phyloP scores from a whole-genome alignment of 2,329 filamentous ascomycete species.

The Paecilomyces dactylethromorphus region DNA sequence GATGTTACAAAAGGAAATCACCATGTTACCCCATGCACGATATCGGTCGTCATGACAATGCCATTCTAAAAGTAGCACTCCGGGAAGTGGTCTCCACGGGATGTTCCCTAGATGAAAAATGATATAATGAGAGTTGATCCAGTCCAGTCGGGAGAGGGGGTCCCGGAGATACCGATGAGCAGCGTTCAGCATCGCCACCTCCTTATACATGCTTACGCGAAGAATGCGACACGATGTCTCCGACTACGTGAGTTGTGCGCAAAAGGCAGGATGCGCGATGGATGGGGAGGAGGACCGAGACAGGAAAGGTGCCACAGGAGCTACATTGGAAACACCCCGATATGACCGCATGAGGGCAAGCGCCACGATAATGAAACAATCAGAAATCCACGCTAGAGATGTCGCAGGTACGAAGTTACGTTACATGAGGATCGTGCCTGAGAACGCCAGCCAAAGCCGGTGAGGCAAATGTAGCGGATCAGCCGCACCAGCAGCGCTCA shows the following conservation, averaged over 20 bases:
- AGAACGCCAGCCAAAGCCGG: neutral
- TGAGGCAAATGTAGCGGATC: neutral
- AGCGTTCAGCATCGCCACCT: constrained; percentile 4
- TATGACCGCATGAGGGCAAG: neutral
- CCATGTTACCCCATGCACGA: neutral
- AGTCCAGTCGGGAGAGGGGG: neutral
- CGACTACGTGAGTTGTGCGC: constrained; percentile 3
- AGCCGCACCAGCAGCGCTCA: neutral
- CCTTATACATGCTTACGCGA: constrained; percentile 4
- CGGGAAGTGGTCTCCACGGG: neutral
- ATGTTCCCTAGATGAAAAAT: neutral
- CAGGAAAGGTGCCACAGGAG: neutral
- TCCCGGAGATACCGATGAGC: neutral
- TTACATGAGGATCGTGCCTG: neutral
- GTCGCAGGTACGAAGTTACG: neutral
- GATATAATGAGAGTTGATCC: neutral
- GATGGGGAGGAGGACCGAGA: neutral
- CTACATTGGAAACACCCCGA: neutral
- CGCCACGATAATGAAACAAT: neutral
- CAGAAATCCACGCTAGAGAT: neutral
- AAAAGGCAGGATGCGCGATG: constrained; percentile 1
- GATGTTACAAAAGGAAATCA: neutral
- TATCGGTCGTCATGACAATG: neutral
- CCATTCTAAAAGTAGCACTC: neutral
- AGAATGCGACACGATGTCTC: neutral